These are phyloP conservation scores for Canavalia ensiformis DNA, from an alignment of 306 rosid species.

Conservation along the genomic window DNA sequence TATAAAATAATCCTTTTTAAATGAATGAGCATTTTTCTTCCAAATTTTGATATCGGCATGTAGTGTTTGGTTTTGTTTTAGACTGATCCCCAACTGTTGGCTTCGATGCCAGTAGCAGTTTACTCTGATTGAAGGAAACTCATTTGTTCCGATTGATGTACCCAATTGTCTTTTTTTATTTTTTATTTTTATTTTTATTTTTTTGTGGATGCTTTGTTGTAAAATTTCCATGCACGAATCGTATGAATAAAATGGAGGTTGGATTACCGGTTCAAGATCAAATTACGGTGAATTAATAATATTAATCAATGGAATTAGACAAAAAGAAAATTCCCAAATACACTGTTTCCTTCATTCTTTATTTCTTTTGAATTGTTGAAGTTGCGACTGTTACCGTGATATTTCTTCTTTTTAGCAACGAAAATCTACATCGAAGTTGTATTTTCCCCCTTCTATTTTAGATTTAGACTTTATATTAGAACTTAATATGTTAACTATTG, in stretches of 20 bases:
- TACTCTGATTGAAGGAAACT: conserved; percentile 40
- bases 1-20: not conserved
- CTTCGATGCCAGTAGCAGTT: conserved; percentile 8
- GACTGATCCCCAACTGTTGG: conserved; percentile 44
- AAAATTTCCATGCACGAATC: conserved; percentile 19
- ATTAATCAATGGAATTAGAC: conserved; percentile 9
- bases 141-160: conserved; percentile 35
- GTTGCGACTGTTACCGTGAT: conserved; percentile 7
- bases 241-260: conserved; percentile 38
- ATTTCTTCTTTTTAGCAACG: not conserved
- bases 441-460: not conserved
- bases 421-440: conserved; percentile 14
- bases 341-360: conserved; percentile 11
- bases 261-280: conserved; percentile 30
- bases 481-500: not conserved
- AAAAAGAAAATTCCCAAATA: not conserved
- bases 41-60: conserved; percentile 3
- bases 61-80: conserved; percentile 1
- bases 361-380: conserved; percentile 22
- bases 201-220: not conserved
- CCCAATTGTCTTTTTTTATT: not conserved
- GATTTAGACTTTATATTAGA: not conserved
- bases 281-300: not conserved
- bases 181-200: not conserved
- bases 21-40: conserved; percentile 20